Evolutionary conservation across 495 filamentous ascomycete genomes (phyloP).

Genomic region (Thermothielavioides terrestris): DNA sequence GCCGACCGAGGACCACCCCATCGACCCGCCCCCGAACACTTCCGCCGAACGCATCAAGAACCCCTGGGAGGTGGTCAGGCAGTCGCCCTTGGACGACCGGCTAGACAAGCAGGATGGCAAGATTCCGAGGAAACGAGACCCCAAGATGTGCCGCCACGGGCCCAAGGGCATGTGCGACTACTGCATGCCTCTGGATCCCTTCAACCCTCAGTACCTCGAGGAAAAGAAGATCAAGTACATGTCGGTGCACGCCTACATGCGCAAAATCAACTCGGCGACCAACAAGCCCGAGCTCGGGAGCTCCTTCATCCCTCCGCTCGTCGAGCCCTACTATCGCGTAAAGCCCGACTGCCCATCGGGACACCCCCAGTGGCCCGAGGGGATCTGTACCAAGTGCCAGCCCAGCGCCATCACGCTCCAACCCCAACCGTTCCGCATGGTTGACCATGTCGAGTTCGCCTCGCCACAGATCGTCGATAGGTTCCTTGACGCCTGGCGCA

Average conservation of each 20-base stretch:
- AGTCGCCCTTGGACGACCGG: constrained; percentile 75
- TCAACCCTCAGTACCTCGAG: constrained; percentile 72
- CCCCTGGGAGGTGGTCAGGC: constrained; percentile 85
- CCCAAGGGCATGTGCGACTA: constrained; percentile 99
- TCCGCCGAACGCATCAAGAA: constrained; percentile 64
- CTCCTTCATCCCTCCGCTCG: constrained; percentile 93
- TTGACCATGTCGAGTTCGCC: constrained; percentile 96
- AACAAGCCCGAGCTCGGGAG: constrained; percentile 87
- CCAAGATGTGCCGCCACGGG: constrained; percentile 90
- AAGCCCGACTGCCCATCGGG: constrained; percentile 83
- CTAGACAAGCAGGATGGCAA: constrained; percentile 90
- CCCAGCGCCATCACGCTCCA: constrained; percentile 95
- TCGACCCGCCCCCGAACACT: constrained; percentile 47
- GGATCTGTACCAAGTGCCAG: constrained; percentile 99
- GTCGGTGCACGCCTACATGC: constrained; percentile 89
- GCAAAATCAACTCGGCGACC: constrained; percentile 89
- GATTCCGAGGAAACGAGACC: constrained; percentile 66
- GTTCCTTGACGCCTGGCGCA: constrained; percentile 85
- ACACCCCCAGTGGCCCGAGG: constrained; percentile 87
- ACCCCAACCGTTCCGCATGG: constrained; percentile 91
- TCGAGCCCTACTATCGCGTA: constrained; percentile 88
- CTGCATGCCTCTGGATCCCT: constrained; percentile 96
- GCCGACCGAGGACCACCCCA: constrained; percentile 56
- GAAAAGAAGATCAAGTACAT: constrained; percentile 98
- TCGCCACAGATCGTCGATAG: constrained; percentile 72